phyloP scores from a whole-genome alignment of 768 basidiomycete species.

The Floccularia luteovirens region DNA sequence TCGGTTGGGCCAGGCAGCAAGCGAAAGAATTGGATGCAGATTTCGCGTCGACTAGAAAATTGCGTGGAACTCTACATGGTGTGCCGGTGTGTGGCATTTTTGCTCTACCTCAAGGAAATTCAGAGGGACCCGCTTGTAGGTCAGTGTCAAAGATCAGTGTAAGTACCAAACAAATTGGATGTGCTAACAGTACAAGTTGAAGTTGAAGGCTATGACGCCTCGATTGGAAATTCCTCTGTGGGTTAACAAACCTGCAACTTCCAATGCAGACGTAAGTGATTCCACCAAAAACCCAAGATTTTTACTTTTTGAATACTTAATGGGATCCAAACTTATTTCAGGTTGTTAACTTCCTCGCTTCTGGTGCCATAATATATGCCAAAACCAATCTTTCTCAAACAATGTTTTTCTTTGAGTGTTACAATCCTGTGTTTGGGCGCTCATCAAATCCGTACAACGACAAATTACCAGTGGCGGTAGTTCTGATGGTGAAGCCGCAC shows the following conservation, averaged over 20 bases:
- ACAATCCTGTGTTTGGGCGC: constrained; percentile 72
- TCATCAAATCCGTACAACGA: constrained; percentile 64
- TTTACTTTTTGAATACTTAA: no score
- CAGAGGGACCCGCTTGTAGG: constrained; percentile 15
- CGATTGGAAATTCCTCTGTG: constrained; percentile 71
- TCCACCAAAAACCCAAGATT: no score
- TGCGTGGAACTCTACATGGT: constrained; percentile 72
- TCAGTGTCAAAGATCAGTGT: constrained; percentile 71
- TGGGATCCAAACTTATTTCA: no score
- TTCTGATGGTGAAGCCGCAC: constrained; percentile 77
- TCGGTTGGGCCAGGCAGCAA: constrained; percentile 54
- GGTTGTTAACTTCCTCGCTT: constrained; percentile 50
- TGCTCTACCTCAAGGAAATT: neutral
- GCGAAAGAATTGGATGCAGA: constrained; percentile 64
- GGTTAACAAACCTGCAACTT: constrained; percentile 51
- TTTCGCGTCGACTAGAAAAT: constrained; percentile 42
- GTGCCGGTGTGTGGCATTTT: constrained; percentile 52
- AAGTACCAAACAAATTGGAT: constrained; percentile 6
- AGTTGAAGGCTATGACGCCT: constrained; percentile 55
- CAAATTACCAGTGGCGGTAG: constrained; percentile 65
- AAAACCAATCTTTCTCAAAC: constrained; percentile 94
- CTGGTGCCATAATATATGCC: constrained; percentile 79
- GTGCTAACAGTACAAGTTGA: constrained; percentile 46
- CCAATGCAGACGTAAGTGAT: constrained; percentile 54
- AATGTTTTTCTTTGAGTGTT: constrained; percentile 77